A percentile compares a stretch with the other conserved stretches of the same genome.
phyloP scores from a whole-genome alignment of 495 filamentous ascomycete species.

The Penicillium parvum region DNA sequence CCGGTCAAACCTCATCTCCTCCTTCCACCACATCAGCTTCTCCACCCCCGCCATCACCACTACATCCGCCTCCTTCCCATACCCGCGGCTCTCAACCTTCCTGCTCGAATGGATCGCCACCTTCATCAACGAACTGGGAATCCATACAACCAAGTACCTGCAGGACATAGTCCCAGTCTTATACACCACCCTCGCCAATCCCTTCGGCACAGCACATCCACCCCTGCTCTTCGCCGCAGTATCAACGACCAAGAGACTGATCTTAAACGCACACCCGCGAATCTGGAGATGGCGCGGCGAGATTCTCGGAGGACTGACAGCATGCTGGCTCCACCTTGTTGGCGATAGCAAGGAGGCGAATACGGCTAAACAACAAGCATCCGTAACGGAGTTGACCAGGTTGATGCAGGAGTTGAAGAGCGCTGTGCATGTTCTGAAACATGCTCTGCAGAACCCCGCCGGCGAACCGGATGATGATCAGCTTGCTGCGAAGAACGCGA shows the following conservation, averaged over 20 bases:
- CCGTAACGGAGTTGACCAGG: no score
- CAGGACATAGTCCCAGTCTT: slow-evolving; percentile 67
- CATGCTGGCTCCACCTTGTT: slow-evolving; percentile 62
- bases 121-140: slow-evolving; percentile 57
- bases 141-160: slow-evolving; percentile 71
- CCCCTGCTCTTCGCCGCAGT: slow-evolving; percentile 52
- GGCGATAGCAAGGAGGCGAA: slow-evolving; percentile 36
- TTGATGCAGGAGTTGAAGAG: slow-evolving; percentile 41
- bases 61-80: slow-evolving; percentile 44
- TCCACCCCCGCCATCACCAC: slow-evolving; percentile 38
- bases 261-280: slow-evolving; percentile 72
- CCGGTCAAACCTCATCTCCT: slow-evolving; percentile 40
- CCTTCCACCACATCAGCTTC: slow-evolving; percentile 48
- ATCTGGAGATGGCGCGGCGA: slow-evolving; percentile 63
- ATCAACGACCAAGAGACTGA: slow-evolving; percentile 49
- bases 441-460: slow-evolving; percentile 30
- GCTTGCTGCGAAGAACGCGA: slow-evolving; percentile 20
- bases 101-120: slow-evolving; percentile 53
- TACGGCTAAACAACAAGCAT: slow-evolving; percentile 6
- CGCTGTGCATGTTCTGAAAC: slow-evolving; percentile 33
- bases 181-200: slow-evolving; percentile 59
- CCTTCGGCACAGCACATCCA: slow-evolving; percentile 59
- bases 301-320: slow-evolving; percentile 56
- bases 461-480: slow-evolving; percentile 16
- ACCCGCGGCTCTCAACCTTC: slow-evolving; percentile 42